phyloP scores from a whole-genome alignment of 2,329 filamentous ascomycete genomes.

The Pseudogymnoascus sp. region DNA sequence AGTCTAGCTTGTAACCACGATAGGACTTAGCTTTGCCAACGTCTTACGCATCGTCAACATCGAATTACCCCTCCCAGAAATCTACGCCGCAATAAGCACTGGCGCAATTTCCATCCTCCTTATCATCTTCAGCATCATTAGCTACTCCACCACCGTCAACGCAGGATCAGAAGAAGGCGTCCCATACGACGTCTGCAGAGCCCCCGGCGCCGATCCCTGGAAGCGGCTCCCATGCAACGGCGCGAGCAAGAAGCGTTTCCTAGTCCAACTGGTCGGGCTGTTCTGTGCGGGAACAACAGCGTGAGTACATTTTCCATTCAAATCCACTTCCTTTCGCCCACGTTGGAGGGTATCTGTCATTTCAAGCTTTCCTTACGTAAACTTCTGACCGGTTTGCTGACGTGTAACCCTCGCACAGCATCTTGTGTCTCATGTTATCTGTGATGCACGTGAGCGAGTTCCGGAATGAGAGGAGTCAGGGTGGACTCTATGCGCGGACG shows the following conservation, averaged over 20 bases:
- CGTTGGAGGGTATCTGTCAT: not conserved
- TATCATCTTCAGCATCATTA: not conserved
- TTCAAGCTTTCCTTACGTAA: slow-evolving; percentile 2
- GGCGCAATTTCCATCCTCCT: not conserved
- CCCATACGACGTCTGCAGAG: not conserved
- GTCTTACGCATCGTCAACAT: not conserved
- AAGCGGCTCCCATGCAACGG: not conserved
- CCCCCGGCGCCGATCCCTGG: not conserved
- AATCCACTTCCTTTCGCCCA: not conserved
- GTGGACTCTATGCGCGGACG: not conserved
- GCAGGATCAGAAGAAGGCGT: not conserved
- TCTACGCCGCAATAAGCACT: not conserved
- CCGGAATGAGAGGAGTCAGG: not conserved
- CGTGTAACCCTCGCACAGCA: not conserved
- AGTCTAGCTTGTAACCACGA: not conserved
- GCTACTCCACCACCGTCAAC: not conserved
- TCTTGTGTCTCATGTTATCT: not conserved
- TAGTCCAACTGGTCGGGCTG: not conserved
- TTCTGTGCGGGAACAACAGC: not conserved
- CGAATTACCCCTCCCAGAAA: not conserved
- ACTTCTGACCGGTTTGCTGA: not conserved
- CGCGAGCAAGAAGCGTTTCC: not conserved
- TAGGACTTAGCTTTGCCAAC: not conserved
- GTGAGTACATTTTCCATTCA: not conserved
- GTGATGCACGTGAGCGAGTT: not conserved